Evolutionary conservation across 1,139 yeast species (phyloP).

Genomic region (Lodderomyces elongisporus): DNA sequence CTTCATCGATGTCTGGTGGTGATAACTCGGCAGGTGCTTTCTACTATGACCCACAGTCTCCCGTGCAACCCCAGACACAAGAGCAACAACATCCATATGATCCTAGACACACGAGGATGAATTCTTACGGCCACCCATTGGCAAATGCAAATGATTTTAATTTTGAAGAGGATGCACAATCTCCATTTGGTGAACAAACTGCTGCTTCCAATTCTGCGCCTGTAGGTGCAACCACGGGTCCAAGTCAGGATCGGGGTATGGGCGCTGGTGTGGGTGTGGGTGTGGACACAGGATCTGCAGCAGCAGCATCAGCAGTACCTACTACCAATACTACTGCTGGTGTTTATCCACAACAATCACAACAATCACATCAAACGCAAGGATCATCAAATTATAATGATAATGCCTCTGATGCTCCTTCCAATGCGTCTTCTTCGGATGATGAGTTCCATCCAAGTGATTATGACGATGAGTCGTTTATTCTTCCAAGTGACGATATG

Average conservation of each 20-base stretch:
- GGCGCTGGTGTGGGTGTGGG: neutral
- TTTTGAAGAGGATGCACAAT: constrained; percentile 9
- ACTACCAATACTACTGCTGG: too few relatives aligned
- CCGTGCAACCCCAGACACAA: neutral
- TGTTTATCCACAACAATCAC: neutral
- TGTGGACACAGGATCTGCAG: too few relatives aligned
- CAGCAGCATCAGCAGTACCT: neutral
- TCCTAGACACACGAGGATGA: constrained; percentile 10
- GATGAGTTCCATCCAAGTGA: constrained; percentile 13
- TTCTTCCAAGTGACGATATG: constrained; percentile 10
- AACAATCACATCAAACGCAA: neutral
- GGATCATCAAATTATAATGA: neutral
- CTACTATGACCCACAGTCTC: neutral
- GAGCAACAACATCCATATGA: neutral
- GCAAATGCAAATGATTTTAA: constrained; percentile 14
- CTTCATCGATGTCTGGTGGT: constrained; percentile 1
- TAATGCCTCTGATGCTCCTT: neutral
- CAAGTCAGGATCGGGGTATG: neutral
- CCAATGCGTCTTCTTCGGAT: constrained; percentile 6
- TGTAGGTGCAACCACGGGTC: neutral
- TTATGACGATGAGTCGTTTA: constrained; percentile 12
- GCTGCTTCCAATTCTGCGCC: neutral
- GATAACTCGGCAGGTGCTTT: constrained; percentile 1
- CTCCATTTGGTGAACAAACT: neutral
- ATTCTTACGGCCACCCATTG: constrained; percentile 15